Evolutionary conservation across 176 grass and related monocot genomes (phyloP).

Genomic region (Oryza punctata): DNA sequence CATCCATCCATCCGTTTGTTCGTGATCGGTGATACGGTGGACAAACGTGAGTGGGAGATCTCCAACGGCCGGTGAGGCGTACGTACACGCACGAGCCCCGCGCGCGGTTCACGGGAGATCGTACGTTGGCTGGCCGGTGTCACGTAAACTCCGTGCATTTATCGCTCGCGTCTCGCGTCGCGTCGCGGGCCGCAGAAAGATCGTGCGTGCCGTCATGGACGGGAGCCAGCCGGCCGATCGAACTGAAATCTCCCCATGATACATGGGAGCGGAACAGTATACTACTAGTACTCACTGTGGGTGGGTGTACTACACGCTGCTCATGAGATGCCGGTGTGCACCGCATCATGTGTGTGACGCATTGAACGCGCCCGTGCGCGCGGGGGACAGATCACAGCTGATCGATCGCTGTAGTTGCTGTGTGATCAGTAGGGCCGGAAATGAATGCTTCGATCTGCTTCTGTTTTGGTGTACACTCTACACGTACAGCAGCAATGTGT

Average conservation of each 20-base stretch:
- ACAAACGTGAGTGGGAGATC: background rate
- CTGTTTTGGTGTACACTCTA: background rate
- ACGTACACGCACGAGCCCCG: background rate
- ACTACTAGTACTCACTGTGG: too few species aligned
- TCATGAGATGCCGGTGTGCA: background rate
- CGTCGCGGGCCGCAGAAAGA: background rate
- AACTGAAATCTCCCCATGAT: background rate
- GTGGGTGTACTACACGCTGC: background rate
- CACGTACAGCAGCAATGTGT: too few species aligned
- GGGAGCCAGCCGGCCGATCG: background rate
- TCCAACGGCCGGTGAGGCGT: background rate
- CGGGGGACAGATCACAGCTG: background rate
- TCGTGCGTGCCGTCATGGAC: background rate
- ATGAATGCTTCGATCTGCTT: background rate
- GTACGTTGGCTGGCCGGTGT: background rate
- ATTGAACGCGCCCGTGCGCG: conserved; percentile 7
- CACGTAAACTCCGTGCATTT: background rate
- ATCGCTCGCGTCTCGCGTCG: background rate
- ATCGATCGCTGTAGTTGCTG: too few species aligned
- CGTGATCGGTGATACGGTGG: background rate
- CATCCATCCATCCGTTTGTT: background rate
- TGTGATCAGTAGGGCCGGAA: background rate
- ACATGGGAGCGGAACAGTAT: background rate
- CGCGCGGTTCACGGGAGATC: background rate
- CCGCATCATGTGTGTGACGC: conserved; percentile 18